A percentile compares a stretch with the other conserved stretches of the same genome.
Conservation (phyloP, 345 rosid species). For the Hibiscus syriacus region DNA sequence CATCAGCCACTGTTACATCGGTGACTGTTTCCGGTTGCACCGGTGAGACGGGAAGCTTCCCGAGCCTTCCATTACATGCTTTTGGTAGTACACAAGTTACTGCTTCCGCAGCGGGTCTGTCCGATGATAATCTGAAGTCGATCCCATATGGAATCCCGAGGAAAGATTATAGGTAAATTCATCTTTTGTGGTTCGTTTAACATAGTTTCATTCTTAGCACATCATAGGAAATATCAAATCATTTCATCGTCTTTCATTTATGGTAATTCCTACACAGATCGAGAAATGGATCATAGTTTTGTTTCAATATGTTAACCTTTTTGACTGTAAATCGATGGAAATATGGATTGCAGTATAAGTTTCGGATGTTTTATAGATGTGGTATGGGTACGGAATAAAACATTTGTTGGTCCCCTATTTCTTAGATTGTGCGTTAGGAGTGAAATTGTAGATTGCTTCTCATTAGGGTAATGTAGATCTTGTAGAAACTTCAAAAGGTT, state of each 20-base stretch:
- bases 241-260: not conserved
- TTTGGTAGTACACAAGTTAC: conserved; percentile 27
- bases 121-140: conserved; percentile 32
- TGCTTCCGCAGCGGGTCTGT: conserved; percentile 26
- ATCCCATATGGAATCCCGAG: conserved; percentile 44
- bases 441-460: conserved; percentile 3
- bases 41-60: conserved; percentile 31
- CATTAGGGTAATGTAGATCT: conserved; percentile 12
- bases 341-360: conserved; percentile 4
- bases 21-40: conserved; percentile 28
- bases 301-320: not conserved
- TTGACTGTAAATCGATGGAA: not conserved
- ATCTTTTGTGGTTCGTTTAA: conserved; percentile 1
- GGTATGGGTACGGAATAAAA: not conserved
- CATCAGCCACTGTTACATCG: conserved; percentile 34
- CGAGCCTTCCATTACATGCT: conserved; percentile 31
- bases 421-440: conserved; percentile 9
- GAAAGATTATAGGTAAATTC: conserved; percentile 50
- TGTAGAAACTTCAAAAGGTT: conserved; percentile 10
- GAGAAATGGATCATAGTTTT: not conserved
- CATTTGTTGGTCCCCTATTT: conserved; percentile 13
- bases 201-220: not conserved
- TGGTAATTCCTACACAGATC: not conserved
- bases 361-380: not conserved
- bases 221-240: not conserved